These are phyloP conservation scores for Echinosophora koreensis DNA, from an alignment of 306 rosid species.

Conservation along the genomic window DNA sequence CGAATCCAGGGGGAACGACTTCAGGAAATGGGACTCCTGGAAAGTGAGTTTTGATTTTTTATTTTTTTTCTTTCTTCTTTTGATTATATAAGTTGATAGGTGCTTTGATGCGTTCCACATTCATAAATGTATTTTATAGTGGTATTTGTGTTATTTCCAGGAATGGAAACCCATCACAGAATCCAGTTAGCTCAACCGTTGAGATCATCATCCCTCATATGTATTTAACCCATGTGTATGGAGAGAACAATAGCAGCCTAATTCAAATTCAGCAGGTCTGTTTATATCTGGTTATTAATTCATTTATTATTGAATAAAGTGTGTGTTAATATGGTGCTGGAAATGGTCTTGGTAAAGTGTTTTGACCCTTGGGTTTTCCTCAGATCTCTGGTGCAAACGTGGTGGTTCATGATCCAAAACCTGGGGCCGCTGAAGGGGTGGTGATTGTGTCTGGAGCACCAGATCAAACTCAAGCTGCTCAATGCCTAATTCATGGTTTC, in stretches of 20 bases:
- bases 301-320: conserved; percentile 3
- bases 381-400: conserved; percentile 84
- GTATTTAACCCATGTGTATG: conserved; percentile 63
- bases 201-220: conserved; percentile 76
- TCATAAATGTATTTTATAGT: conserved; percentile 13
- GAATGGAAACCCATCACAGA: conserved; percentile 62
- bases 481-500: conserved; percentile 88
- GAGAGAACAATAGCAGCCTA: conserved; percentile 74
- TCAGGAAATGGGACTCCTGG: conserved; percentile 63
- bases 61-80: background rate
- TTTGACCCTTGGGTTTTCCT: conserved; percentile 35
- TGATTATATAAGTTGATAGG: background rate
- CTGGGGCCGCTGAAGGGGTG: conserved; percentile 66
- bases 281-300: conserved; percentile 28
- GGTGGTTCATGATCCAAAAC: conserved; percentile 67
- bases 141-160: conserved; percentile 40
- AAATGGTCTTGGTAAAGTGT: background rate
- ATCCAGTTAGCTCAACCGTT: conserved; percentile 50
- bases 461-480: conserved; percentile 71
- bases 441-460: conserved; percentile 68
- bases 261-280: conserved; percentile 78
- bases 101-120: conserved; percentile 12
- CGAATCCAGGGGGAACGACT: conserved; percentile 62
- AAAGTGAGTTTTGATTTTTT: conserved; percentile 58
- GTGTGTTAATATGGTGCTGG: background rate